Evolutionary conservation across 2,329 filamentous ascomycete genomes (phyloP), one percentile per base, ranked within the genome.

Genomic region (Helminthosporium solani): DNA sequence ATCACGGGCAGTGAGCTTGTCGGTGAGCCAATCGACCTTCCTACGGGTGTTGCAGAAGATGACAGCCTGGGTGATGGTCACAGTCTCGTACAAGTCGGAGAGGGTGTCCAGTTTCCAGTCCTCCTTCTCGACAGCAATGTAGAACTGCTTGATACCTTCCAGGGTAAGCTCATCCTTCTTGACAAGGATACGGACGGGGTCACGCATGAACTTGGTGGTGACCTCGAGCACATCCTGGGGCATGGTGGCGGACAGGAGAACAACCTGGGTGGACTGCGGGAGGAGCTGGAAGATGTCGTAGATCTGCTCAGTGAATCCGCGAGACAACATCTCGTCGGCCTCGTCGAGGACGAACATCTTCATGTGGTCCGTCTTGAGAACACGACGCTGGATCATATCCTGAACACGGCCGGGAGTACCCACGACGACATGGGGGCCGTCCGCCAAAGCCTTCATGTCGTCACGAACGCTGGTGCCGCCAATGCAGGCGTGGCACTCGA

Each of bases 31-130:
- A 81, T 99, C 94, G 70, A 99, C 94, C 91, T 99, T 99, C 83
- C 92, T 88, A 75, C 94, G 88, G 72, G 94, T 99, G 86, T 99
- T 99, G 86, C 94, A 99, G 88, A 99, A 99, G 79, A 99, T 99
- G 77, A 99, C 94, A 50, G 94, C 94, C 78, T 99, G 94, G 65
- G 94, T 99, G 70, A 97, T 99, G 73, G 94, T 99, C 72, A 99
- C 88, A 46, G 94, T 99, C 81, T 99, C 94, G 82, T 99, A 99
- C 64, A 99, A 78, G 78, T 99, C 94, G 67, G 89, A 97, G 54
- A 99, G 89, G 52, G 94, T 99, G 76, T 99, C 94, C 60, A 99
- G 86, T 81, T 99, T 99, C 94, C 94, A 99, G 72, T 99, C 94
- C 76, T 99, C 94, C 84, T 99, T 97, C 83, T 99, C 94, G 51